Conservation (phyloP, 1,139 yeast species). For the Blastobotrys persicus region DNA sequence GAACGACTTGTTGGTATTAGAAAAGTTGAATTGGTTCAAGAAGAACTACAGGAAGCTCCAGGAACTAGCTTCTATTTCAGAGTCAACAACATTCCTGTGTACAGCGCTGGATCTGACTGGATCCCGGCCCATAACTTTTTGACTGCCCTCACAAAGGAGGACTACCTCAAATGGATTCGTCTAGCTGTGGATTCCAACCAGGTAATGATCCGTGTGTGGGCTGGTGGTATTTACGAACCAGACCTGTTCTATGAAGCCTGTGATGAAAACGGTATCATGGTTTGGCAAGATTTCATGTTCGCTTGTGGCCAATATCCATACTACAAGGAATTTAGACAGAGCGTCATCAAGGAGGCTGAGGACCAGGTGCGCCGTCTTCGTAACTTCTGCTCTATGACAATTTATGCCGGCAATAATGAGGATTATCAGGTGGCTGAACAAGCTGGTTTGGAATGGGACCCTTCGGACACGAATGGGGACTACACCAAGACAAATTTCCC, state of each 20-base stretch:
- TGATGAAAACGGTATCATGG: slow-evolving; percentile 44
- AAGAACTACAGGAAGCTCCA: slow-evolving; percentile 33
- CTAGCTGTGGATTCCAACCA: slow-evolving; percentile 42
- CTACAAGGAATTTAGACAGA: slow-evolving; percentile 32
- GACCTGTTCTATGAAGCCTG: slow-evolving; percentile 46
- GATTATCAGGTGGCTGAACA: slow-evolving; percentile 24
- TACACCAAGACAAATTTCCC: slow-evolving; percentile 22
- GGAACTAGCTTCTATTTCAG: slow-evolving; percentile 46
- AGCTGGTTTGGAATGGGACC: slow-evolving; percentile 17
- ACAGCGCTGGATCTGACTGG: slow-evolving; percentile 47
- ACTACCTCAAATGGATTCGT: slow-evolving; percentile 41
- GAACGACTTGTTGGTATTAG: slow-evolving; percentile 38
- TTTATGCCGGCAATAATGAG: slow-evolving; percentile 25
- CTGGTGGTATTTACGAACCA: slow-evolving; percentile 48
- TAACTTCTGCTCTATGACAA: slow-evolving; percentile 31
- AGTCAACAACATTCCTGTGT: slow-evolving; percentile 43
- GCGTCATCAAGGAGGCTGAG: slow-evolving; percentile 39
- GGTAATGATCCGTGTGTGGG: slow-evolving; percentile 50
- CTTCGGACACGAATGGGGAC: slow-evolving; percentile 17
- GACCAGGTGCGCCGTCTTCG: slow-evolving; percentile 43
- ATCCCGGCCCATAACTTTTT: slow-evolving; percentile 48
- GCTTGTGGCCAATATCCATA: slow-evolving; percentile 52
- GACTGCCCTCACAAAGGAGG: slow-evolving; percentile 36
- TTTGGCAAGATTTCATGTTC: slow-evolving; percentile 56
- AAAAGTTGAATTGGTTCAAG: slow-evolving; percentile 43